These are phyloP conservation scores for Hirsutella minnesotensis DNA, from an alignment of 2,329 filamentous ascomycete genomes.

Conservation along the genomic window DNA sequence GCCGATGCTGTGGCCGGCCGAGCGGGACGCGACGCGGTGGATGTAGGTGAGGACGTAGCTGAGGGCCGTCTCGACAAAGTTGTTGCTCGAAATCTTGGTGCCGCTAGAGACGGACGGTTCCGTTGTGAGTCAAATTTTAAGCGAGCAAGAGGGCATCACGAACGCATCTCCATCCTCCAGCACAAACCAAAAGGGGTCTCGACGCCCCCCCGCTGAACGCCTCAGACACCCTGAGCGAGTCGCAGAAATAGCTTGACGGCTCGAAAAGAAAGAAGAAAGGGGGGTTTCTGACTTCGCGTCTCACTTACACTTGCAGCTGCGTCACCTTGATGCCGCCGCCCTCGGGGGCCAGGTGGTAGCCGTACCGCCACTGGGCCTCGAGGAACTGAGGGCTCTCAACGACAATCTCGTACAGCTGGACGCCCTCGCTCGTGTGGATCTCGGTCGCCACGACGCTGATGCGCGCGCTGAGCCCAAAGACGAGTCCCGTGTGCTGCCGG, in stretches of 20 bases:
- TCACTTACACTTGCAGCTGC: slow-evolving; percentile 64
- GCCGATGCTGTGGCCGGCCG: slow-evolving; percentile 39
- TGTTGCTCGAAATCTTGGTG: slow-evolving; percentile 44
- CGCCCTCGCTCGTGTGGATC: slow-evolving; percentile 48
- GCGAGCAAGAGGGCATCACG: too few relatives aligned
- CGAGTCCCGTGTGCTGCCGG: slow-evolving; percentile 66
- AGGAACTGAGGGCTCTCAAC: slow-evolving; percentile 88
- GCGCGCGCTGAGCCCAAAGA: slow-evolving; percentile 55
- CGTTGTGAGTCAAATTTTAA: not conserved
- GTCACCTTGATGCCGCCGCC: slow-evolving; percentile 73
- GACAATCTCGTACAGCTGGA: slow-evolving; percentile 60
- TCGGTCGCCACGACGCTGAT: slow-evolving; percentile 52
- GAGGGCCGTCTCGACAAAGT: slow-evolving; percentile 86
- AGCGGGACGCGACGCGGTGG: slow-evolving; percentile 26
- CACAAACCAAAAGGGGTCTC: too few relatives aligned
- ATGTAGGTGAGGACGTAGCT: slow-evolving; percentile 81
- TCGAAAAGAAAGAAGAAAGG: not conserved
- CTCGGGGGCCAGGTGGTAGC: slow-evolving; percentile 56
- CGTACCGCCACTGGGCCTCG: slow-evolving; percentile 79
- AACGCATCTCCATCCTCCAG: too few relatives aligned
- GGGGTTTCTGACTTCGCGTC: not conserved
- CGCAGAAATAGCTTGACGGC: not conserved
- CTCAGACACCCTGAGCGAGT: not conserved
- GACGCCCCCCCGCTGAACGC: too few relatives aligned
- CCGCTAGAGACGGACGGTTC: slow-evolving; percentile 22